Evolutionary conservation across 441 rosid species (phyloP).

Genomic region (Lepidium campestre): DNA sequence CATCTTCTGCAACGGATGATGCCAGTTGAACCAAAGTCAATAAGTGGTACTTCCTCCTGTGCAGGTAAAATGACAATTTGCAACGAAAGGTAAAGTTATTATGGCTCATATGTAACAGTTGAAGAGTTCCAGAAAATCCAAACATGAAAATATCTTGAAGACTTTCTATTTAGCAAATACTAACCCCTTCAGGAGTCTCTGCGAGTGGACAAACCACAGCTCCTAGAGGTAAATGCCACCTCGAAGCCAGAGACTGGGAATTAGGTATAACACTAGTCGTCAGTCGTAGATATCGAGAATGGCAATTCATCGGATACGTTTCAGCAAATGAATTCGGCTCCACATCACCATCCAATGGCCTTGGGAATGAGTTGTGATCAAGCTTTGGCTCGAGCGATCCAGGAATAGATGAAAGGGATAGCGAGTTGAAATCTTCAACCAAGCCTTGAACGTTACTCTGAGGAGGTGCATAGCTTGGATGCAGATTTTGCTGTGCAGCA

Average conservation of each 20-base stretch:
- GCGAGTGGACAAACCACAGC: constrained; percentile 99
- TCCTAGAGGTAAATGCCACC: constrained; percentile 99
- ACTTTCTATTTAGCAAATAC: constrained; percentile 27
- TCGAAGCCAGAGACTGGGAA: constrained; percentile 83
- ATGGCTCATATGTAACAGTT: background rate
- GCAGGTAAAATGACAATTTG: constrained; percentile 22
- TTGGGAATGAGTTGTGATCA: constrained; percentile 75
- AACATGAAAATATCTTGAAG: background rate
- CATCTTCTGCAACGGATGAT: constrained; percentile 98
- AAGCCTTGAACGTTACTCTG: constrained; percentile 57
- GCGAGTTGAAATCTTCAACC: constrained; percentile 78
- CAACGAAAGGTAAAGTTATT: constrained; percentile 1
- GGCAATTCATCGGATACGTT: constrained; percentile 72
- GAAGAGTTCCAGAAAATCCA: constrained; percentile 19
- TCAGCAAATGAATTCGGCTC: constrained; percentile 64
- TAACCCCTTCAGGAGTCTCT: constrained; percentile 88
- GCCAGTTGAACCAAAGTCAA: constrained; percentile 80
- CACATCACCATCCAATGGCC: constrained; percentile 89
- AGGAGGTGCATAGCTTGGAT: constrained; percentile 59
- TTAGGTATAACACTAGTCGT: constrained; percentile 85
- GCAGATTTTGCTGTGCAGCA: constrained; percentile 53
- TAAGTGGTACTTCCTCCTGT: constrained; percentile 92
- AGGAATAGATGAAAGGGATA: constrained; percentile 68
- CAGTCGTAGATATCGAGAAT: constrained; percentile 78
- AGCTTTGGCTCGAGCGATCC: constrained; percentile 82